Base-by-base conservation (phyloP, 1,284 basidiomycete genomes). In the Ganoderma leucocontextum region DNA sequence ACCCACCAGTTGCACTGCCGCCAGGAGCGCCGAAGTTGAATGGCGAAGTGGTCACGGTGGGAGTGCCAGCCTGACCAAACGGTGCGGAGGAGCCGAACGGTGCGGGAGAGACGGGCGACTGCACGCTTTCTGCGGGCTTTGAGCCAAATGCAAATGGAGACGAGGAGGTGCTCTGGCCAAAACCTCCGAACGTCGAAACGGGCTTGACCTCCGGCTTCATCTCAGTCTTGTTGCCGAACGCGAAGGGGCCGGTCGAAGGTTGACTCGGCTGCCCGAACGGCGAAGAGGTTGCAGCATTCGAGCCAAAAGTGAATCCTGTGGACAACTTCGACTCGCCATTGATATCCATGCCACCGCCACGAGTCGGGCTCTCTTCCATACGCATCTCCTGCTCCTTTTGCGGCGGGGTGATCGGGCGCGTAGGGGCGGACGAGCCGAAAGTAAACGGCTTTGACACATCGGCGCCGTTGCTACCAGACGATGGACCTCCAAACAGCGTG, bases 351-450 rank as follows among this genome's bases (percentile, higher is more conserved):
- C 71, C 73, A 41, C 47, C 61, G 10, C 71, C 72, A 12, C 79
- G 74, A 8, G 73, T 74, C 0, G 81, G 81, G 65, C 81, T 82
- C 63, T 82, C 81, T 57, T 82, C 81, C 80, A 82, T 82, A 62
- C 66, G 70, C 64, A 79, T 76, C 68, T 76, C 78, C 52, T 75
- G 73, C 57, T 78, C 78, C 22, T 76, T 75, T 22, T 72, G 75
- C 7, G 78, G 79, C 8, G 78, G 79, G 4, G 78, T 80, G 2
- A 73, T 71, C 0, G 75, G 67, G 29, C 74, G 70, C 3, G 74
- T 57, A 22, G 73, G 72, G 17, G 69, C 67, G 25, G 49, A 12
- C 19, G 39, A 44, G 8, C 75, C 77, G 60, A 80, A 79, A 0
- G 67, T 55, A 64, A 78, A 79, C 10, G 75, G 72, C 65, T 74